Conservation (phyloP, 306 rosid species). For the Inga laurina region DNA sequence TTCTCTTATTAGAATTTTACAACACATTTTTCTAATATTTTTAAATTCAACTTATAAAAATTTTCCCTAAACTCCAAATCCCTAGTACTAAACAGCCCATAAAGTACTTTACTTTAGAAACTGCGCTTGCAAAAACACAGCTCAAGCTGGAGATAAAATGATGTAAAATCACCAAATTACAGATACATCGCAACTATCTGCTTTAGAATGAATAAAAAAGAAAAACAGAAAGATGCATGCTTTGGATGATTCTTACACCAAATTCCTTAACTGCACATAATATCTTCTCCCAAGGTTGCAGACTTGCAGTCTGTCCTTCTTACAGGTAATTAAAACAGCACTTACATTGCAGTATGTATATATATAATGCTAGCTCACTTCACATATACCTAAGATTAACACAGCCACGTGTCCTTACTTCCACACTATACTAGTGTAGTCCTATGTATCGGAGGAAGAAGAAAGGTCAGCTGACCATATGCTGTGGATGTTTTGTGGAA, state of each 20-base stretch:
- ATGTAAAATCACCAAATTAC: too few species aligned
- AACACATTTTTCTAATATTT: too few species aligned
- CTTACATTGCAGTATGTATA: background rate
- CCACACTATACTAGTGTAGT: background rate
- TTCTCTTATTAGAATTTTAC: too few species aligned
- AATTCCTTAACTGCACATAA: background rate
- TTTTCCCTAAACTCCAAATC: too few species aligned
- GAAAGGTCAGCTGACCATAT: background rate
- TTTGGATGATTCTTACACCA: background rate
- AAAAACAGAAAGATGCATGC: background rate
- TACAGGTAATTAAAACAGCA: background rate
- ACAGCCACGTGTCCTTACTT: background rate
- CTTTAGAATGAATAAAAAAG: too few species aligned
- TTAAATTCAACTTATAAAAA: too few species aligned
- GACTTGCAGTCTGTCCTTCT: background rate
- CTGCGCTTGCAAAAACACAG: too few species aligned
- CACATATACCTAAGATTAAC: background rate
- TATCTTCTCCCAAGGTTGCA: background rate
- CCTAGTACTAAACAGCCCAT: too few species aligned
- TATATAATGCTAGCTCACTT: background rate
- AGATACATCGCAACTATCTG: too few species aligned
- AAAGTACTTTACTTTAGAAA: too few species aligned
- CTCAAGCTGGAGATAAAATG: too few species aligned
- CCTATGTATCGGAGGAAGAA: background rate
- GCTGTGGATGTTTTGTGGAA: background rate